Conservation (phyloP, 495 filamentous ascomycete species). For the Daldinia caldariorum region DNA sequence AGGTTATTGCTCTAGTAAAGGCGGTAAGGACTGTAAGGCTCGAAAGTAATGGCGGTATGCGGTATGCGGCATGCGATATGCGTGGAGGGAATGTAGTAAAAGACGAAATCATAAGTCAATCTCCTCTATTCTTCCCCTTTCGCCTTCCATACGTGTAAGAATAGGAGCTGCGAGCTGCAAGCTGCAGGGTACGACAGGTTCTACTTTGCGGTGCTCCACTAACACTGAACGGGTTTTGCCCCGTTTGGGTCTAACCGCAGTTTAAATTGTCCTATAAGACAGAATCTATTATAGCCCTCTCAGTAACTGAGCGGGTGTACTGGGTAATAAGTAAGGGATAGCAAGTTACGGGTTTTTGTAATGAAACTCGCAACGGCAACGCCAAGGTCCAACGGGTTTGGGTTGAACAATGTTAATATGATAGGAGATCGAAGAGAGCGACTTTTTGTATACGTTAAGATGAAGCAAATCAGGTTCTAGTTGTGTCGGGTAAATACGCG, state of each 20-base stretch:
- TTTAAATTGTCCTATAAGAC: constrained; percentile 26
- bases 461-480: constrained; percentile 11
- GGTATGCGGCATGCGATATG: constrained; percentile 11
- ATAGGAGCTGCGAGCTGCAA: constrained; percentile 23
- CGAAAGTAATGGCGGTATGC: constrained; percentile 14
- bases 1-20: constrained; percentile 25
- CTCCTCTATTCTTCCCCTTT: constrained; percentile 11
- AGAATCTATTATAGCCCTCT: constrained; percentile 32
- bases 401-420: background rate
- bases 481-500: background rate
- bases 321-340: constrained; percentile 19
- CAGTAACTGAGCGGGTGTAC: constrained; percentile 26
- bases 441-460: background rate
- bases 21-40: constrained; percentile 18
- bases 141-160: constrained; percentile 3
- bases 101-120: background rate
- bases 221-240: constrained; percentile 25
- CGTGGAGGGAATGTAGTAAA: background rate
- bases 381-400: background rate
- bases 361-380: background rate
- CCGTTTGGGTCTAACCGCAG: constrained; percentile 38
- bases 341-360: background rate
- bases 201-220: constrained; percentile 32
- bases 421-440: background rate
- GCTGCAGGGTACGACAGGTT: constrained; percentile 24